These are phyloP conservation scores for Scheffersomyces stipitis DNA, from an alignment of 805 yeast genomes.

Conservation along the genomic window DNA sequence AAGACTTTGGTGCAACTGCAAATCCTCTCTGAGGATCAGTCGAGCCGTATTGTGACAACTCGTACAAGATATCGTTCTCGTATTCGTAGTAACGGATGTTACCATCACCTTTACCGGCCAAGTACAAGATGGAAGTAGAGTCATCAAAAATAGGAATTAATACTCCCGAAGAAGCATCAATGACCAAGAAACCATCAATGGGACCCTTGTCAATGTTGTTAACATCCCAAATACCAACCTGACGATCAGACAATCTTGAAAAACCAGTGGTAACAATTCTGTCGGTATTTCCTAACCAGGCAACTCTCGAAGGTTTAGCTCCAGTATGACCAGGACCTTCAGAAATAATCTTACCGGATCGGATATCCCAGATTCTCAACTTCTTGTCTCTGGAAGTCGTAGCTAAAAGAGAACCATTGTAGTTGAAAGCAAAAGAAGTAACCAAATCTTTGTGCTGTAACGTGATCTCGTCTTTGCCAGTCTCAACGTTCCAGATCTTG, in stretches of 20 bases:
- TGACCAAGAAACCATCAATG: conserved; percentile 80
- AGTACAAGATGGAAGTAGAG: conserved; percentile 71
- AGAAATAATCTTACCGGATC: conserved; percentile 67
- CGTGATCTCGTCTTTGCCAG: conserved; percentile 68
- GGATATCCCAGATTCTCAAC: conserved; percentile 88
- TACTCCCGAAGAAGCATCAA: conserved; percentile 92
- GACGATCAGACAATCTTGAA: conserved; percentile 89
- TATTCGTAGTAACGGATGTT: conserved; percentile 92
- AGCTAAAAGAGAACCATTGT: conserved; percentile 82
- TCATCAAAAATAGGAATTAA: conserved; percentile 89
- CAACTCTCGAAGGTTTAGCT: conserved; percentile 84
- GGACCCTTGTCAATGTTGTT: conserved; percentile 74
- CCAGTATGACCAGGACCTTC: conserved; percentile 93
- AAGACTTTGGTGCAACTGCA: conserved; percentile 82
- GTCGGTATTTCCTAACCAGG: conserved; percentile 87
- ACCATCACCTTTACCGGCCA: conserved; percentile 98
- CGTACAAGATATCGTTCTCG: conserved; percentile 77
- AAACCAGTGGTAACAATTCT: conserved; percentile 93
- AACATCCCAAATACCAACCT: conserved; percentile 91
- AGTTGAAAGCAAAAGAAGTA: conserved; percentile 89
- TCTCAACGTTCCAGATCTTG: conserved; percentile 84
- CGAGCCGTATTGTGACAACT: conserved; percentile 86
- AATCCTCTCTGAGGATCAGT: conserved; percentile 95
- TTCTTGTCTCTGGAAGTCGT: conserved; percentile 90
- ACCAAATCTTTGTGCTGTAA: conserved; percentile 87